These are phyloP conservation scores for Candida taoyuanica DNA, from an alignment of 805 yeast species.

Conservation along the genomic window DNA sequence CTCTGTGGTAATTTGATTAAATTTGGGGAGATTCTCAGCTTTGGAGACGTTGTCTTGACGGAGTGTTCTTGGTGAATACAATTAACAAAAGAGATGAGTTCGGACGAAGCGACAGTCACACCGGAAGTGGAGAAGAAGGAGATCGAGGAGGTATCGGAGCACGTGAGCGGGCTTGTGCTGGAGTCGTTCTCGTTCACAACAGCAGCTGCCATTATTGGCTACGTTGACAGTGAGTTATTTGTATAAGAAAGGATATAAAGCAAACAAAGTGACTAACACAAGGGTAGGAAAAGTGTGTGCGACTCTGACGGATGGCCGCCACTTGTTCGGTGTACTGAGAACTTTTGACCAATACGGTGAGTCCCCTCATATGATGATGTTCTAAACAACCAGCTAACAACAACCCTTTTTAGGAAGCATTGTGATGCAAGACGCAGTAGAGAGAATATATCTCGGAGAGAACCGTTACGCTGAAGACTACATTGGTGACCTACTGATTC, in stretches of 20 bases:
- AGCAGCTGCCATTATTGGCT: constrained; percentile 85
- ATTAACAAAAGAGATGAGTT: constrained; percentile 10
- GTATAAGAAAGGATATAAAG: neutral
- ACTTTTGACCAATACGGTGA: constrained; percentile 87
- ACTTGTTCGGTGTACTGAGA: constrained; percentile 81
- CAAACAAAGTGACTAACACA: neutral
- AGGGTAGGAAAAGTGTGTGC: constrained; percentile 62
- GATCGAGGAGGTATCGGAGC: constrained; percentile 30
- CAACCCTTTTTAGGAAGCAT: constrained; percentile 52
- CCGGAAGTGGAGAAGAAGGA: constrained; percentile 17
- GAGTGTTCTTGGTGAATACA: neutral
- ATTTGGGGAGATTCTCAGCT: too few relatives aligned
- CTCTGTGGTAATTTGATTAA: constrained; percentile 1
- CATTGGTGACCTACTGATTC: constrained; percentile 78
- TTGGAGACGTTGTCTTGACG: neutral
- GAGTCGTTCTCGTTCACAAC: constrained; percentile 83
- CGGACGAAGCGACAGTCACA: constrained; percentile 9
- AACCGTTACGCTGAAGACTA: constrained; percentile 67
- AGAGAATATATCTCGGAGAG: constrained; percentile 66
- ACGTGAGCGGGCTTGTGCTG: constrained; percentile 55
- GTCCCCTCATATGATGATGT: too few relatives aligned
- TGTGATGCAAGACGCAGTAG: constrained; percentile 86
- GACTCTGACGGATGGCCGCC: constrained; percentile 83
- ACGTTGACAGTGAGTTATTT: constrained; percentile 57
- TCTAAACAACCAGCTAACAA: too few relatives aligned